Evolutionary conservation across 805 yeast genomes (phyloP).

Genomic region (Kodamaea fukazawae): DNA sequence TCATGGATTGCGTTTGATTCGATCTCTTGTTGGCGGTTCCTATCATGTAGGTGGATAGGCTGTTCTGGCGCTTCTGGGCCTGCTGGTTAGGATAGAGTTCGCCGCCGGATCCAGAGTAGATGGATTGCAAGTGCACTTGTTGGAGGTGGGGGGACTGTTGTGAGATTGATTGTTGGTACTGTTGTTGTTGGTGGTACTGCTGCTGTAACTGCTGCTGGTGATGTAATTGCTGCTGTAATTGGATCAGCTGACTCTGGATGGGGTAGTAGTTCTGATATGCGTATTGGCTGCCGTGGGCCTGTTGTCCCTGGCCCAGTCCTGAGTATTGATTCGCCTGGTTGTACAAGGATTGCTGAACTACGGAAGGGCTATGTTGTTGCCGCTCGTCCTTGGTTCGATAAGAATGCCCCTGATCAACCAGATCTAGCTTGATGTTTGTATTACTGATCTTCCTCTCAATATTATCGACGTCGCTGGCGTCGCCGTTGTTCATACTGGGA

Average conservation of each 20-base stretch:
- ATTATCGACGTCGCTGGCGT: conserved; percentile 1
- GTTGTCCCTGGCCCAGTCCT: neutral
- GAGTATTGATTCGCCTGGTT: too few species aligned
- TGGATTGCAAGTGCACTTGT: neutral
- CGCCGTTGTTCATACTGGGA: conserved; percentile 3
- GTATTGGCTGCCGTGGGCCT: neutral
- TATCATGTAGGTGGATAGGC: conserved; percentile 33
- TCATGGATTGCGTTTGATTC: too few species aligned
- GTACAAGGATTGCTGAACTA: neutral
- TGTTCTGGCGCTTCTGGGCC: conserved; percentile 40
- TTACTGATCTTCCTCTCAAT: conserved; percentile 1
- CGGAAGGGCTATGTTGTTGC: too few species aligned
- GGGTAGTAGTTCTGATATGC: neutral
- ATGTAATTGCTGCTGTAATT: conserved; percentile 1
- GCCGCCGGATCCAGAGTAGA: neutral
- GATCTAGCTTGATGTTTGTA: neutral
- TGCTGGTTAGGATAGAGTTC: conserved; percentile 8
- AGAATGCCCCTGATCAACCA: neutral
- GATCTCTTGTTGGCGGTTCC: conserved; percentile 33
- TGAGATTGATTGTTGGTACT: conserved; percentile 1
- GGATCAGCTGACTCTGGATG: conserved; percentile 2
- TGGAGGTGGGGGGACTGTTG: neutral
- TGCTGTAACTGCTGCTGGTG: conserved; percentile 1
- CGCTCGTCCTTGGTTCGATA: too few species aligned
- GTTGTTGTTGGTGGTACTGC: conserved; percentile 6